These are phyloP conservation scores for Macrotyloma uniflorum DNA, from an alignment of 306 rosid genomes.

Conservation along the genomic window DNA sequence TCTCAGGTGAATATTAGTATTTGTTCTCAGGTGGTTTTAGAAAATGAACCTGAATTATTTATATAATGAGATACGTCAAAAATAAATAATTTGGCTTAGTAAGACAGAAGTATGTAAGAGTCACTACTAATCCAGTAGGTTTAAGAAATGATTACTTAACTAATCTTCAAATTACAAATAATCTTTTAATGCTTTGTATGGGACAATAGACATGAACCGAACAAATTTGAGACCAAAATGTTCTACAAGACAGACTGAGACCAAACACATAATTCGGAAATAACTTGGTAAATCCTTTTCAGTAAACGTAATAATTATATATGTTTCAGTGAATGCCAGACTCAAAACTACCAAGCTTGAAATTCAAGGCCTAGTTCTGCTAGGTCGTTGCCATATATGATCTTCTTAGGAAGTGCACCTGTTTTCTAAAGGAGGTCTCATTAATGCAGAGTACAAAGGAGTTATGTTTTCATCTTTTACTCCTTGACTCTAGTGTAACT, in stretches of 20 bases:
- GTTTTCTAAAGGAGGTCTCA: neutral
- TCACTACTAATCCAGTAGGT: neutral
- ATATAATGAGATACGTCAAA: too few relatives aligned
- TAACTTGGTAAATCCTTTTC: neutral
- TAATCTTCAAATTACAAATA: neutral
- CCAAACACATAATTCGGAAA: neutral
- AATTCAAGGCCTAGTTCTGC: neutral
- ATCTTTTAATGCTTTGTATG: neutral
- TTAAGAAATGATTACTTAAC: neutral
- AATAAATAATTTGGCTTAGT: too few relatives aligned
- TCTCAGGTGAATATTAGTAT: too few relatives aligned
- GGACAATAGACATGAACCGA: neutral
- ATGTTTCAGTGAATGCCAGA: neutral
- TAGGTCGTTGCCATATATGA: neutral
- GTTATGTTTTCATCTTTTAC: neutral
- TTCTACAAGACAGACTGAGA: too few relatives aligned
- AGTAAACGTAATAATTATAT: neutral
- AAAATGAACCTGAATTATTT: too few relatives aligned
- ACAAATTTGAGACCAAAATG: neutral
- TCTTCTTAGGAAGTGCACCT: neutral
- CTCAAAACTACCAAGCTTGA: neutral
- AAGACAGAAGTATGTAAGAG: neutral
- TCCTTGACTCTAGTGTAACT: neutral
- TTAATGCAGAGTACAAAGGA: neutral
- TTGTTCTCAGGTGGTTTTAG: too few relatives aligned